Evolutionary conservation across 352 stramenopile genomes (phyloP).

Genomic region (Phytophthora sp.): DNA sequence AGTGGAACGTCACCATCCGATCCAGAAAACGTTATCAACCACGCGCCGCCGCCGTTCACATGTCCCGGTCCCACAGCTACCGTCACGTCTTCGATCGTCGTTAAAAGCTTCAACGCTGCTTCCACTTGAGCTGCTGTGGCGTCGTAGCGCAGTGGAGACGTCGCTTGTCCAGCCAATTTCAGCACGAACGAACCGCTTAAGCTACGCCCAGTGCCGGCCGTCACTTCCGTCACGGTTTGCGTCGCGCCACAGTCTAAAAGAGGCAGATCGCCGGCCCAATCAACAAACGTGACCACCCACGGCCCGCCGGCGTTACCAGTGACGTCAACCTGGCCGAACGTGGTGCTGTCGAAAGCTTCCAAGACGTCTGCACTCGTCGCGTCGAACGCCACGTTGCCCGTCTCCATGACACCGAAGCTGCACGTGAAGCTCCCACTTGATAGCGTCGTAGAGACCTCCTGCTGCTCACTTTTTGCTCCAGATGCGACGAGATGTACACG

Average conservation of each 20-base stretch:
- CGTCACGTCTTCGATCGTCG: conserved; percentile 30
- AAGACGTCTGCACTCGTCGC: conserved; percentile 26
- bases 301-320: conserved; percentile 29
- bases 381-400: conserved; percentile 38
- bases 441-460: conserved; percentile 42
- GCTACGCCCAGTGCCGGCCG: conserved; percentile 36
- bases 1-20: conserved; percentile 33
- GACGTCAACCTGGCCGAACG: conserved; percentile 40
- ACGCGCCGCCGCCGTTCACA: conserved; percentile 43
- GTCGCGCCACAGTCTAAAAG: conserved; percentile 43
- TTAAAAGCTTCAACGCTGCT: conserved; percentile 37
- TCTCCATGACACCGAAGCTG: neutral
- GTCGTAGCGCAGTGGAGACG: conserved; percentile 31
- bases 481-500: conserved; percentile 16
- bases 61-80: conserved; percentile 22
- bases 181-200: conserved; percentile 49
- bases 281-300: conserved; percentile 52
- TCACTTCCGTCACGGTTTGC: conserved; percentile 50
- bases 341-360: conserved; percentile 30
- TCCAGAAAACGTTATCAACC: conserved; percentile 56
- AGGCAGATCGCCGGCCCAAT: conserved; percentile 47
- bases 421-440: conserved; percentile 54
- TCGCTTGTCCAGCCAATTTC: conserved; percentile 35
- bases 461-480: conserved; percentile 51
- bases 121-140: conserved; percentile 37